phyloP scores from a whole-genome alignment of 129 eudicot species.

The Flaveria brownii region DNA sequence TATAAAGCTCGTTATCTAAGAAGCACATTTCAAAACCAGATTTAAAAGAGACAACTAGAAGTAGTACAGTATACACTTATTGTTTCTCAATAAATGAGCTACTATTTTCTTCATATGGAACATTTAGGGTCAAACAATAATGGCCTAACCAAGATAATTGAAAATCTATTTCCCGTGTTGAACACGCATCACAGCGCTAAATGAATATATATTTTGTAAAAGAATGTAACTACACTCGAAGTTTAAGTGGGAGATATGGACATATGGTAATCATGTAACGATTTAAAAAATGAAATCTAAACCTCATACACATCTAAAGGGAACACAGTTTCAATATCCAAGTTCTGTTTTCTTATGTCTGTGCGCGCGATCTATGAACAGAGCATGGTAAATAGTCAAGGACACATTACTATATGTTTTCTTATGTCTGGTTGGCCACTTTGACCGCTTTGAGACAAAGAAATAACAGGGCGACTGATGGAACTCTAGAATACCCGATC shows the following conservation, averaged over 20 bases:
- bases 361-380: background rate
- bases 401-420: background rate
- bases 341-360: background rate
- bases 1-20: background rate
- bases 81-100: background rate
- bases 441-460: background rate
- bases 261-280: background rate
- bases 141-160: background rate
- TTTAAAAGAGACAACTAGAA: background rate
- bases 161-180: background rate
- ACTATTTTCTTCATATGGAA: background rate
- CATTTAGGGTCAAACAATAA: background rate
- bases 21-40: background rate
- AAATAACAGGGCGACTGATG: background rate
- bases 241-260: background rate
- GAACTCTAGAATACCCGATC: too few species aligned
- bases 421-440: background rate
- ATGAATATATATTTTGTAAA: background rate
- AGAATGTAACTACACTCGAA: background rate
- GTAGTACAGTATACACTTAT: background rate
- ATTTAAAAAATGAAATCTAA: background rate
- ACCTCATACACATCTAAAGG: background rate
- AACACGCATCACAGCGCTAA: background rate
- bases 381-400: background rate
- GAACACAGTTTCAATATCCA: background rate